Evolutionary conservation across 2,329 filamentous ascomycete species (phyloP).

Genomic region (Fusarium torulosum): DNA sequence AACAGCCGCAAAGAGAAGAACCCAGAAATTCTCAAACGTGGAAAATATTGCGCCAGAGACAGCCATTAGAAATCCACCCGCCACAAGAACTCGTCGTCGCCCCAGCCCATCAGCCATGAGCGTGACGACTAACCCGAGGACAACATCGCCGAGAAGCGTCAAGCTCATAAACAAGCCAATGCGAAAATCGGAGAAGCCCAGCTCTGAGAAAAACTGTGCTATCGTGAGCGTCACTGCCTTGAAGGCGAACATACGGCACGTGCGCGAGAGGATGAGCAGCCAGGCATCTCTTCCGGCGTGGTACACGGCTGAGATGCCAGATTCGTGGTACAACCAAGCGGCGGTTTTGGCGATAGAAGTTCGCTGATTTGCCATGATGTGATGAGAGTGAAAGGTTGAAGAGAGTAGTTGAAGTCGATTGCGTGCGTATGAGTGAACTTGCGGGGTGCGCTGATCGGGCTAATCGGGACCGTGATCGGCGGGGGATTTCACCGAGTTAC

Average conservation of each 20-base stretch:
- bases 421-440: conserved; percentile 15
- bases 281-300: conserved; percentile 55
- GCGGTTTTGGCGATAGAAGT: conserved; percentile 30
- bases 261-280: conserved; percentile 52
- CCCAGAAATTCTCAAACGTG: conserved; percentile 68
- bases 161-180: conserved; percentile 76
- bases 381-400: background rate
- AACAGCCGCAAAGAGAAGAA: conserved; percentile 68
- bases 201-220: conserved; percentile 69
- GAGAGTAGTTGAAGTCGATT: conserved; percentile 1
- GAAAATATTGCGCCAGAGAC: conserved; percentile 67
- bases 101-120: conserved; percentile 71
- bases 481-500: conserved; percentile 24
- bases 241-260: conserved; percentile 72
- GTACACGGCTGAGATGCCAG: conserved; percentile 62
- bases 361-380: conserved; percentile 17
- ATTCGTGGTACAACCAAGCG: conserved; percentile 58
- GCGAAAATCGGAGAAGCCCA: conserved; percentile 67
- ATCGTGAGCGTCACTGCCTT: conserved; percentile 71
- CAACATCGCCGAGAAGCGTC: conserved; percentile 71
- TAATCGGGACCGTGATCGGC: conserved; percentile 38
- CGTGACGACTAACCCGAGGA: conserved; percentile 68
- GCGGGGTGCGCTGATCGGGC: conserved; percentile 36
- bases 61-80: conserved; percentile 69
- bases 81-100: conserved; percentile 64